Percentiles rank a stretch among this genome's conserved stretches.
phyloP scores from a whole-genome alignment of 2,329 filamentous ascomycete species.

The Aspergillus pseudoglaucus region DNA sequence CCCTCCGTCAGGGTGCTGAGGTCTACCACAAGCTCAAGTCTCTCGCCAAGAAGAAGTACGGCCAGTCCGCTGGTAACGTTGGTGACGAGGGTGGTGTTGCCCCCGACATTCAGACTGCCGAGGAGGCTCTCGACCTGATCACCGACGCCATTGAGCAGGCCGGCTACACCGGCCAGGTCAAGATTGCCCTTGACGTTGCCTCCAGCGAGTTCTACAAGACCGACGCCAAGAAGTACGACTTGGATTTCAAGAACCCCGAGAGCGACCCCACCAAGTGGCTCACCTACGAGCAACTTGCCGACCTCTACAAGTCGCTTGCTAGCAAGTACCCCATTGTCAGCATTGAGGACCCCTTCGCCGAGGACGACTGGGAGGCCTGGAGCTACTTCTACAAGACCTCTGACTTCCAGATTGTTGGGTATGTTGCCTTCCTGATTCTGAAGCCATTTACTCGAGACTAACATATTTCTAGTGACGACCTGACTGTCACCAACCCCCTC shows the following conservation, averaged over 20 bases:
- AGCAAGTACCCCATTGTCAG: slow-evolving; percentile 98
- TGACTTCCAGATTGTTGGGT: slow-evolving; percentile 92
- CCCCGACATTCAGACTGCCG: slow-evolving; percentile 93
- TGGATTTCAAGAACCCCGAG: slow-evolving; percentile 99
- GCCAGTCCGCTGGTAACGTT: slow-evolving; percentile 96
- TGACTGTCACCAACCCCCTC: slow-evolving; percentile 97
- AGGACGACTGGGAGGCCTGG: slow-evolving; percentile 99
- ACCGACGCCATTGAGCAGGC: slow-evolving; percentile 87
- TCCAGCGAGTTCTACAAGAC: slow-evolving; percentile 99
- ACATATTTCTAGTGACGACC: slow-evolving; percentile 60
- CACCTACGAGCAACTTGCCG: slow-evolving; percentile 94
- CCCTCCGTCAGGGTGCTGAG: slow-evolving; percentile 90
- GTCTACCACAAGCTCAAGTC: slow-evolving; percentile 97
- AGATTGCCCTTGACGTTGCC: slow-evolving; percentile 98
- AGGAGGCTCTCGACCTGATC: slow-evolving; percentile 96
- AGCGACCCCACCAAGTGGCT: slow-evolving; percentile 96
- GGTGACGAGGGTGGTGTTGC: slow-evolving; percentile 99
- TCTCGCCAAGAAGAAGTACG: slow-evolving; percentile 98
- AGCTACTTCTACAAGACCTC: slow-evolving; percentile 99
- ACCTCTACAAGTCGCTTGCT: slow-evolving; percentile 77
- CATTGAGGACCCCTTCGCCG: slow-evolving; percentile 98
- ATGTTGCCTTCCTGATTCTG: slow-evolving; percentile 17
- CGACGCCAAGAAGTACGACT: slow-evolving; percentile 97
- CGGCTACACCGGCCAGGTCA: slow-evolving; percentile 91
- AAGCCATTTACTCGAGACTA: slow-evolving; percentile 8